Percentiles rank a stretch among this genome's conserved stretches.
These are phyloP conservation scores for Tillandsia leiboldiana DNA, from an alignment of 176 grass and related monocot genomes.

Conservation along the genomic window DNA sequence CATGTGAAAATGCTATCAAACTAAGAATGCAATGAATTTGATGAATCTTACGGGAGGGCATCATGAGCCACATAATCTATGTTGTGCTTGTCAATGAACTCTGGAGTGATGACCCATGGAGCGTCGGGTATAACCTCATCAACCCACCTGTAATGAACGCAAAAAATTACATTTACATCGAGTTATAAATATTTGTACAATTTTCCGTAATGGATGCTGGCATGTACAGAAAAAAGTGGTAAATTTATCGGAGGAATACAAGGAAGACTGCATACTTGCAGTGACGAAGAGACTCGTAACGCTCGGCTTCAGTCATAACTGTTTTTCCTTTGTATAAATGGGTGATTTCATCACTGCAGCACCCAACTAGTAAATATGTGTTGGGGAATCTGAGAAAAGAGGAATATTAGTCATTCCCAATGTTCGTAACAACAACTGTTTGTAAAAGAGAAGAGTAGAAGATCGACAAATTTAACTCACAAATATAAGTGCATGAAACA, in stretches of 20 bases:
- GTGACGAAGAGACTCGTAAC: slow-evolving; percentile 89
- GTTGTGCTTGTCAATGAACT: slow-evolving; percentile 79
- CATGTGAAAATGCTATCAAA: background rate
- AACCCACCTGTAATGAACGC: slow-evolving; percentile 50
- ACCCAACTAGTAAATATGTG: slow-evolving; percentile 65
- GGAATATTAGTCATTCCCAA: background rate
- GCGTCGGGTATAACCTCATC: slow-evolving; percentile 95
- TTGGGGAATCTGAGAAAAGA: slow-evolving; percentile 59
- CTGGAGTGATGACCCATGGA: slow-evolving; percentile 73
- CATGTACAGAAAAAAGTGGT: background rate
- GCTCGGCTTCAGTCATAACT: slow-evolving; percentile 75
- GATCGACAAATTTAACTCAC: background rate
- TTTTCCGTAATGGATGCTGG: no score
- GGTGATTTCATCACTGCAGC: slow-evolving; percentile 83
- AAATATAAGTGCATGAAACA: background rate
- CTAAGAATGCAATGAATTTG: slow-evolving; percentile 2
- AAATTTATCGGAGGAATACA: background rate
- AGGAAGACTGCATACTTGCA: slow-evolving; percentile 49
- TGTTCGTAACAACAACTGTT: background rate
- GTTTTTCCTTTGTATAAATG: slow-evolving; percentile 71
- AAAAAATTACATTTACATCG: background rate
- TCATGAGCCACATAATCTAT: slow-evolving; percentile 88
- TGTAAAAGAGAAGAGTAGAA: background rate
- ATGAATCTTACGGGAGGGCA: slow-evolving; percentile 71
- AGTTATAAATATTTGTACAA: background rate